A percentile compares a stretch with the other conserved stretches of the same genome.
Evolutionary conservation across 768 basidiomycete genomes (phyloP).

Genomic region (Calocybe gangraenosa): DNA sequence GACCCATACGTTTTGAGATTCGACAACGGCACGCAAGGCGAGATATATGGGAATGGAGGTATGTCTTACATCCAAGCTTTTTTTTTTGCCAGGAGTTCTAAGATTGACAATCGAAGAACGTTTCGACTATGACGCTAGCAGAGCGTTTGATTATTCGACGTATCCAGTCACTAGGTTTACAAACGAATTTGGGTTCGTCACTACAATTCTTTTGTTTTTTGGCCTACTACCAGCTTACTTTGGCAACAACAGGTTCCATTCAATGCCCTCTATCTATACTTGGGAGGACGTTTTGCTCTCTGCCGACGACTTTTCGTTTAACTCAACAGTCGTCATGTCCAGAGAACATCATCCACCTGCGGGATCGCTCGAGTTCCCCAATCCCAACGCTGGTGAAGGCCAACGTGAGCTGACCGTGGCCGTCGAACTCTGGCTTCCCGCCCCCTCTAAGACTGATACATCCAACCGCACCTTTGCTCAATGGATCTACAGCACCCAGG

Average conservation of each 20-base stretch:
- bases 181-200: constrained; percentile 52
- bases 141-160: constrained; percentile 50
- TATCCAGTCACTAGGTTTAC: constrained; percentile 50
- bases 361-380: constrained; percentile 47
- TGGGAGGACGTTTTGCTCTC: constrained; percentile 54
- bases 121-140: constrained; percentile 50
- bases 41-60: constrained; percentile 56
- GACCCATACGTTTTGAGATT: constrained; percentile 51
- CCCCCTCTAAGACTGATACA: constrained; percentile 39
- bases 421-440: constrained; percentile 54
- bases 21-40: constrained; percentile 43
- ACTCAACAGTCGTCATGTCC: constrained; percentile 52
- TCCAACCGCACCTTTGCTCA: constrained; percentile 56
- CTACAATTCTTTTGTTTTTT: background rate
- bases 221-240: background rate
- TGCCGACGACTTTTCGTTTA: constrained; percentile 51
- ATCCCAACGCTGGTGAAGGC: constrained; percentile 50
- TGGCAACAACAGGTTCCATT: constrained; percentile 45
- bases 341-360: constrained; percentile 56
- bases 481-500: constrained; percentile 60
- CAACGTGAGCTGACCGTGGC: constrained; percentile 49
- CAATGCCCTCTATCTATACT: constrained; percentile 58
- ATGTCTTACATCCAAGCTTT: constrained; percentile 14
- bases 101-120: constrained; percentile 44
- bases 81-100: no score